Conservation (phyloP, 2,329 filamentous ascomycete genomes). For the Fusarium nisikadoi region DNA sequence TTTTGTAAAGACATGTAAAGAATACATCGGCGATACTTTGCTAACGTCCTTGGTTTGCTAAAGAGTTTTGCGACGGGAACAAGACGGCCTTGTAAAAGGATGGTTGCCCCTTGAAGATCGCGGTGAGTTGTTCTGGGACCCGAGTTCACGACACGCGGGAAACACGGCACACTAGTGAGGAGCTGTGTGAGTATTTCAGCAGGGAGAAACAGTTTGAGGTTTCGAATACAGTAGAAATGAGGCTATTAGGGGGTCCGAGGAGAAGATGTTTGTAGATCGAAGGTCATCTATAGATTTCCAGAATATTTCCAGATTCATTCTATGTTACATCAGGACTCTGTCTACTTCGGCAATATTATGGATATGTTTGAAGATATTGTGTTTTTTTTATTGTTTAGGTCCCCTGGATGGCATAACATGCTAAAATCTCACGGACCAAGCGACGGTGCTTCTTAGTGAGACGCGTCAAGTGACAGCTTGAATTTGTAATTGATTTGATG, state of each 20-base stretch:
- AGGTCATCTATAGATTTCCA: neutral
- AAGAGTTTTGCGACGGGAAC: constrained; percentile 11
- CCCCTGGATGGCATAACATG: neutral
- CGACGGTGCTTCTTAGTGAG: constrained; percentile 5
- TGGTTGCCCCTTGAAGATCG: neutral
- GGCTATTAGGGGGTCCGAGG: neutral
- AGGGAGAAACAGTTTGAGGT: neutral
- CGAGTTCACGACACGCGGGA: neutral
- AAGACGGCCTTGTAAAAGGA: constrained; percentile 10
- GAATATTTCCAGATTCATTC: neutral
- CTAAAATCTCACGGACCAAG: constrained; percentile 28
- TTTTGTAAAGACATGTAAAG: constrained; percentile 9
- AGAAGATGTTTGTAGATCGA: neutral
- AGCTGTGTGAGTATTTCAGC: neutral
- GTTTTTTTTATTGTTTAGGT: neutral
- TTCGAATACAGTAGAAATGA: neutral
- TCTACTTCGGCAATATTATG: constrained; percentile 7
- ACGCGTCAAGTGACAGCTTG: constrained; percentile 6
- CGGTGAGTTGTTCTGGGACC: neutral
- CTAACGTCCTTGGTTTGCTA: neutral
- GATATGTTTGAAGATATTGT: constrained; percentile 1
- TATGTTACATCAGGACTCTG: neutral
- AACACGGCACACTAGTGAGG: neutral
- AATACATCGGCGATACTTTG: constrained; percentile 23
- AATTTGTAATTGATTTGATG: neutral